Evolutionary conservation across 2,329 filamentous ascomycete genomes (phyloP).

Genomic region (Neopestalotiopsis rosae): DNA sequence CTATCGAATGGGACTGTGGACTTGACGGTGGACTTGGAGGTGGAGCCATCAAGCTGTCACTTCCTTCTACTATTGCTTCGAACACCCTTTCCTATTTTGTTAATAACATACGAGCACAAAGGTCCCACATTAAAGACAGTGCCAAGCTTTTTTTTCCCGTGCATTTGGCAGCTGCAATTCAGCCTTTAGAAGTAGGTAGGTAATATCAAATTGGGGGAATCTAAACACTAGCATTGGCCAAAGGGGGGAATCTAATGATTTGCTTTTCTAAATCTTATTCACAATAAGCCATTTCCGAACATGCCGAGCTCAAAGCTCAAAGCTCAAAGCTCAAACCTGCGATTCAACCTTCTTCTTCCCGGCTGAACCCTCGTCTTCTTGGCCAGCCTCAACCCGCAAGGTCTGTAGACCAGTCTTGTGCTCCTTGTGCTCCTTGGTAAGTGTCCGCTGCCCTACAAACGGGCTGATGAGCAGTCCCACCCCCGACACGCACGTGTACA

Average conservation of each 20-base stretch:
- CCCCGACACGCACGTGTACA: constrained; percentile 56
- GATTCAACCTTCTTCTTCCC: constrained; percentile 8
- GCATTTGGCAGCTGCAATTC: no score
- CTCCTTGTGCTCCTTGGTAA: constrained; percentile 62
- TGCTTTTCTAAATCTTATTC: constrained; percentile 1
- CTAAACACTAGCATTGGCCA: no score
- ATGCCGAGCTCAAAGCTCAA: no score
- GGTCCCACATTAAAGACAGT: no score
- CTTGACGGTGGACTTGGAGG: neutral
- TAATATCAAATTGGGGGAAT: no score
- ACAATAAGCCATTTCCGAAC: neutral
- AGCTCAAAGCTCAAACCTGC: neutral
- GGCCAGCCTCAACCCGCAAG: constrained; percentile 39
- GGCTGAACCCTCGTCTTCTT: neutral
- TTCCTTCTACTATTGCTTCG: neutral
- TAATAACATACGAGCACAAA: no score
- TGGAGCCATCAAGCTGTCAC: neutral
- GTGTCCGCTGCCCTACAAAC: constrained; percentile 52
- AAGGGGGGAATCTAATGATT: neutral
- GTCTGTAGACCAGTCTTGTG: constrained; percentile 61
- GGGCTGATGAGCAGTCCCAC: constrained; percentile 53
- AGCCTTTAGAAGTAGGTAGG: no score
- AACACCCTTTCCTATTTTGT: no score
- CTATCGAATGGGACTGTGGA: neutral
- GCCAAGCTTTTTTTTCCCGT: no score